Evolutionary conservation across 1,284 basidiomycete species (phyloP), one percentile per base, ranked within the genome.

Genomic region (Cryptococcus wingfieldii): DNA sequence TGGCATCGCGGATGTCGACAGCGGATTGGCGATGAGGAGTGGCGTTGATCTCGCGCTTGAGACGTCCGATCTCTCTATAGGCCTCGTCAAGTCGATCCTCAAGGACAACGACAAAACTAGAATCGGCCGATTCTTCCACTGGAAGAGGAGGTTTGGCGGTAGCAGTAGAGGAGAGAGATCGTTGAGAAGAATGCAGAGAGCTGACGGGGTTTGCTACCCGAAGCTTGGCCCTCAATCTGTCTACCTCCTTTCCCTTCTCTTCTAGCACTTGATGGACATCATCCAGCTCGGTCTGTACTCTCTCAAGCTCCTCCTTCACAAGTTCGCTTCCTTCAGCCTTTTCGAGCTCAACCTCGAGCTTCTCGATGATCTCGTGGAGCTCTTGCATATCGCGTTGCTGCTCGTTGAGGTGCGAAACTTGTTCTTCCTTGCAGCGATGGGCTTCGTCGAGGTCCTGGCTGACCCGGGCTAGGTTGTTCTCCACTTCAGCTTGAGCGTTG

Each of bases 21-120:
- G 67, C 61, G 1, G 68, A 63, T 44, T 70, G 63, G 18, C 65
- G 68, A 44, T 66, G 65, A 1, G 72, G 73, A 0, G 66, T 56
- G 2, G 65, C 60, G 0, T 55, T 81, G 25, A 92, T 78, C 47
- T 88, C 73, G 1, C 83, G 80, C 49, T 83, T 84, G 46, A 95
- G 78, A 18, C 84, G 82, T 0, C 86, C 87, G 56, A 92, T 88
- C 71, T 93, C 89, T 65, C 80, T 83, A 68, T 89, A 82, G 0
- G 91, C 90, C 1, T 84, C 82, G 59, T 90, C 87, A 25, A 94
- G 81, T 60, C 92, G 87, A 6, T 81, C 80, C 70, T 93, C 88
- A 43, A 94, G 78, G 0, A 68, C 65, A 4, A 58, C 47, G 42
- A 76, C 61, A n/a, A 71, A 55, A 34, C 80, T 81, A 57, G 81